Evolutionary conservation across 257 asterid genomes (phyloP), one percentile per base, ranked within the genome.

Genomic region (Plantago major): DNA sequence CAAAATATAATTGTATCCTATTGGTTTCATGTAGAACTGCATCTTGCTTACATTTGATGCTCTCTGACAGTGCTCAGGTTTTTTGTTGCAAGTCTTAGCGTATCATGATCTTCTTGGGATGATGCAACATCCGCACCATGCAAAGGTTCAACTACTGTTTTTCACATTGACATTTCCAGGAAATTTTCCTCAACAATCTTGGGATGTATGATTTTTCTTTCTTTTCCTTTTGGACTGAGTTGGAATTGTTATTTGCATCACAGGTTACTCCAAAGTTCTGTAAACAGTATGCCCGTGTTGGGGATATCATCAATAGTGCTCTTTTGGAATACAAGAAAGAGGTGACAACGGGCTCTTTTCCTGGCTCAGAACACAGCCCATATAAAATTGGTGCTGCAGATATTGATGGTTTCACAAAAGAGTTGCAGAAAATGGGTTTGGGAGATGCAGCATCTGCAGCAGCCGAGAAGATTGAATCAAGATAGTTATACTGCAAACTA

Each of bases 101-200:
- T 91, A 88, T 78, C 98, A 91, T 48, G 98, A 91, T 76, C 80
- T 91, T 52, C 84, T 88, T 22, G 96, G 95, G 65, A 84, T 88
- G 98, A 45, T 91, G 74, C 98, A 84, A 61, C 96, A 88, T 61
- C 96, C 98, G 3, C 94, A 90, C 74, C 98, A 91, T 52, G 96
- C 98, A 60, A 88, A 88, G 96, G 38, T 13, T 8, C 48, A 17
- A 45, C 47, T 19, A 19, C 56, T 22, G 26, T 22, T 22, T 22
- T 22, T 22, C 26, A 22, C 26, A 22, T 22, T 22, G 26, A 22
- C 26, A 22, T 22, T 22, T 22, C 26, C 26, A 22, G 26, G 26
- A 22, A 22, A 1, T 22, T 58, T 57, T 30, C 51, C 10, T 15
- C 50, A 16, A 46, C 7, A 3, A 58, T 67, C 58, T 22, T 26